These are phyloP conservation scores for Favolaschia claudopus DNA, from an alignment of 768 basidiomycete species.

Conservation along the genomic window DNA sequence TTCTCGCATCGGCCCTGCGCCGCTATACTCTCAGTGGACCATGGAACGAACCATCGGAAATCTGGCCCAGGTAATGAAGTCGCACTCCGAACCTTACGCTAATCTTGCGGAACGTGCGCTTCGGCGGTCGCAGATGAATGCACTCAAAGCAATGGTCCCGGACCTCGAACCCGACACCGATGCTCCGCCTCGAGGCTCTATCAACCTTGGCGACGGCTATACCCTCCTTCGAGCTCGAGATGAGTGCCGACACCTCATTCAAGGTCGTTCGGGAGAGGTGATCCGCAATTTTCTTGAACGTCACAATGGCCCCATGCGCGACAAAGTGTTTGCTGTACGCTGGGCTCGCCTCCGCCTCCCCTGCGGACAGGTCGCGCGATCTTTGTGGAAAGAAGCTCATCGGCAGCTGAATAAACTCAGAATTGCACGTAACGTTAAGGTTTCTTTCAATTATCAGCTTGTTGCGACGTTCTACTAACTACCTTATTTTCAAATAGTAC, in stretches of 20 bases:
- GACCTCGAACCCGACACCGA: conserved; percentile 7
- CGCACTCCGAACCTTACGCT: conserved; percentile 23
- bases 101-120: conserved; percentile 26
- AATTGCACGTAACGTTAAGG: too few species aligned
- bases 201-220: conserved; percentile 18
- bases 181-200: not conserved
- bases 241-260: not conserved
- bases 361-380: too few species aligned
- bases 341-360: too few species aligned
- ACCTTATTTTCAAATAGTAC: too few species aligned
- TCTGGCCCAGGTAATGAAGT: conserved; percentile 21
- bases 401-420: too few species aligned
- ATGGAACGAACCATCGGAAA: conserved; percentile 30
- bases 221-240: conserved; percentile 14
- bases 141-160: conserved; percentile 1
- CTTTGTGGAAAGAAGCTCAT: too few species aligned
- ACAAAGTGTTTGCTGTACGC: too few species aligned
- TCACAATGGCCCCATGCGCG: too few species aligned
- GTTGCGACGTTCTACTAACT: too few species aligned
- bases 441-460: too few species aligned
- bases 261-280: not conserved
- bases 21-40: conserved; percentile 17
- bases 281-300: not conserved
- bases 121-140: conserved; percentile 20
- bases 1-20: conserved; percentile 13